These are phyloP conservation scores for Plasmopara halstedii DNA, from an alignment of 352 stramenopile genomes.

Conservation along the genomic window DNA sequence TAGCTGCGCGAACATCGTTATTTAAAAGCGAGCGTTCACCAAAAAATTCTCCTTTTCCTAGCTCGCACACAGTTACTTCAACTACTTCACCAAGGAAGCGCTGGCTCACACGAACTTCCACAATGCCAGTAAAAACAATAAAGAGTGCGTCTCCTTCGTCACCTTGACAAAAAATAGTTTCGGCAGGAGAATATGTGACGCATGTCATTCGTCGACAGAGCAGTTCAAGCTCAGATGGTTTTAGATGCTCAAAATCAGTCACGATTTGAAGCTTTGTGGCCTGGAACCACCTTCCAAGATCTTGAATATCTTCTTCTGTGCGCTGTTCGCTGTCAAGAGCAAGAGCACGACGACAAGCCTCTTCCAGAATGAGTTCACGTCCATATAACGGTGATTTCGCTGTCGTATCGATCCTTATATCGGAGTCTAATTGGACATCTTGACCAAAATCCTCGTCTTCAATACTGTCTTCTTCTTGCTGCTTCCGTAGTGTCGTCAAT, in stretches of 20 bases:
- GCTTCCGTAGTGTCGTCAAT: conserved; percentile 27
- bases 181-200: conserved; percentile 35
- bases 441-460: conserved; percentile 10
- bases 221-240: conserved; percentile 49
- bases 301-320: conserved; percentile 48
- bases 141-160: conserved; percentile 72
- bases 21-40: conserved; percentile 56
- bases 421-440: conserved; percentile 24
- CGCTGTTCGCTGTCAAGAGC: conserved; percentile 41
- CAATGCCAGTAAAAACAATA: conserved; percentile 51
- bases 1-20: conserved; percentile 53
- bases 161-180: conserved; percentile 60
- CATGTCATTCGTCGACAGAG: conserved; percentile 55
- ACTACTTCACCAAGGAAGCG: conserved; percentile 51
- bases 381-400: conserved; percentile 36
- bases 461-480: conserved; percentile 15
- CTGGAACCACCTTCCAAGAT: conserved; percentile 66
- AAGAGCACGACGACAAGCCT: conserved; percentile 57
- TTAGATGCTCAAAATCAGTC: conserved; percentile 56
- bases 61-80: conserved; percentile 59
- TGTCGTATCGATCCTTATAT: conserved; percentile 18
- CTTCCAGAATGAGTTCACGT: conserved; percentile 56
- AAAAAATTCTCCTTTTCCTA: conserved; percentile 65
- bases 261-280: conserved; percentile 70
- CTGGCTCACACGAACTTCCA: conserved; percentile 58